Base-by-base conservation (phyloP, 1,284 basidiomycete genomes). In the Apiotrichum gracile region DNA sequence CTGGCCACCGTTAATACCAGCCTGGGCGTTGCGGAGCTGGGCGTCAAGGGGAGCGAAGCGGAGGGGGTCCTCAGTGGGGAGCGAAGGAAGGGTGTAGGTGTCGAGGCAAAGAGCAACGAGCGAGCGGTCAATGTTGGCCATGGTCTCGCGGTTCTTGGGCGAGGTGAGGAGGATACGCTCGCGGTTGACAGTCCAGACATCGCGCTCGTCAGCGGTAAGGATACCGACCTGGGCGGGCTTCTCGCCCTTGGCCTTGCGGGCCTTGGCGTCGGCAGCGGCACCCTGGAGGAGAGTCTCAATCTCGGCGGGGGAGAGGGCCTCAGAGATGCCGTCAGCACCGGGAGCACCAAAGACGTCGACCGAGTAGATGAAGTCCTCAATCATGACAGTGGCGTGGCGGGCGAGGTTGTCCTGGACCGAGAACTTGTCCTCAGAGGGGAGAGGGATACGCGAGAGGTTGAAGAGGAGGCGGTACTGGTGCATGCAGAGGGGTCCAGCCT, bases 331-430 rank as follows among this genome's bases (percentile, higher is more conserved):
- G 24, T 71, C 61, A 4, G 63, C 77, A 62, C 79, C 77, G 10
- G 59, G 48, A 21, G 63, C 54, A 2, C 56, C 52, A 64, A 85
- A 82, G 3, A 88, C 85, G 48, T 85, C 82, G 49, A 97, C 77
- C 10, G 84, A 79, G 69, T 97, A 97, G 62, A 85, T 82, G 81
- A 85, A 90, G 74, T 91, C 85, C 61, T 87, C 82, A 10, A 87
- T 76, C 69, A 90, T 81, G 46, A 97, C 78, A 17, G 87, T 78
- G 45, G 92, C 74, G 64, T 84, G 83, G 29, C 78, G 78, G 9
- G 84, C 79, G 33, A 80, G 74, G n/a, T 79, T 76, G 26, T 82
- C 68, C 17, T 79, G 66, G 27, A 80, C 53, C 5, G 71, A 83
- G 54, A 89, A 78, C 21, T 77, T 75, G 71, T 92, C 90, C 60